These are phyloP conservation scores for Aegle marmelos DNA, from an alignment of 345 rosid species.

Conservation along the genomic window DNA sequence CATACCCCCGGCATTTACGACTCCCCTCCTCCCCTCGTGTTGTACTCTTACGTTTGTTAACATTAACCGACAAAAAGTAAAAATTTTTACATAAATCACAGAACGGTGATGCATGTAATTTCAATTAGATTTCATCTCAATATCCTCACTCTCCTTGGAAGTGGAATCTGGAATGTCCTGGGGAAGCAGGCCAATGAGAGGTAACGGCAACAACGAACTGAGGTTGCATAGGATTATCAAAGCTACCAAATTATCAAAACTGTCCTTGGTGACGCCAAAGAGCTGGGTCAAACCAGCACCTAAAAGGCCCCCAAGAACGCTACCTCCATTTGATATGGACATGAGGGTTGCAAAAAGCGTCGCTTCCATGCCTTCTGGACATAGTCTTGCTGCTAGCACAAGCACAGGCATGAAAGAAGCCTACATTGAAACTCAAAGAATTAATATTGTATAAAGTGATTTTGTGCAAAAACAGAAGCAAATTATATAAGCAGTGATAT, in stretches of 20 bases:
- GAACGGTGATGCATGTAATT: slow-evolving; percentile 8
- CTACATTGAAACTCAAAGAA: slow-evolving; percentile 34
- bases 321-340: slow-evolving; percentile 92
- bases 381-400: slow-evolving; percentile 82
- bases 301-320: slow-evolving; percentile 84
- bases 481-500: not conserved
- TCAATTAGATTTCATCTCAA: slow-evolving; percentile 78
- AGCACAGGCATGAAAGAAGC: slow-evolving; percentile 98
- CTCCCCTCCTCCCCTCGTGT: not conserved
- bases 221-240: slow-evolving; percentile 88
- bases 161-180: slow-evolving; percentile 36
- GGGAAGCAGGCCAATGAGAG: slow-evolving; percentile 84
- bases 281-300: slow-evolving; percentile 85
- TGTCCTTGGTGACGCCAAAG: slow-evolving; percentile 81
- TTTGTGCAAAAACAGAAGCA: not conserved
- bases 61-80: not conserved
- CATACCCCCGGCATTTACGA: slow-evolving; percentile 1
- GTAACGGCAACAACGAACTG: slow-evolving; percentile 91
- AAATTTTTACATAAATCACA: not conserved
- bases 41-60: not conserved
- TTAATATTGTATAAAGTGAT: not conserved
- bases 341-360: slow-evolving; percentile 93
- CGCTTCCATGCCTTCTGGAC: slow-evolving; percentile 99
- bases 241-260: slow-evolving; percentile 58
- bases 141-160: slow-evolving; percentile 42